Base-by-base conservation (phyloP, 202 grass and related monocot genomes). In the Panicum virgatum region DNA sequence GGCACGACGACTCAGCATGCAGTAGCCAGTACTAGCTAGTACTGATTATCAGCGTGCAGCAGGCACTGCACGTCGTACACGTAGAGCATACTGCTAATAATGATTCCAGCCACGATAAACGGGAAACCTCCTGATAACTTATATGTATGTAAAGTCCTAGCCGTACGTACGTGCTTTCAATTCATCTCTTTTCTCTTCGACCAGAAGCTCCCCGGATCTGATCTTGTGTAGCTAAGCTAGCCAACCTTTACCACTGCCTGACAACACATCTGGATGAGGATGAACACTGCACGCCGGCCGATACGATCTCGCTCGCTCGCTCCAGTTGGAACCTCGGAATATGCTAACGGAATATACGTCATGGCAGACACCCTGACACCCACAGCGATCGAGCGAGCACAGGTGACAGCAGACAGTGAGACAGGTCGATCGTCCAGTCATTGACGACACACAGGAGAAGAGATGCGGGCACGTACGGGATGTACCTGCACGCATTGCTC, bases 301-400 rank as follows among this genome's bases (percentile, higher is more conserved):
- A n/a, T n/a, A n/a, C n/a, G 14, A 62, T 18, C 18, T 46, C 32
- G 44, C 12, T 5, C 4, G 30, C 30, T 30, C 29, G n/a, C 9
- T 26, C 22, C 53, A 8, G 53, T 25, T 37, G 62, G 62, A 77
- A 68, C 72, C 83, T 80, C 58, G 59, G 61, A 86, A 75, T 53
- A 44, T 73, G 76, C 76, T 73, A 85, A 48, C 69, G 72, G 48
- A 58, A n/a, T 19, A n/a, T 59, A 68, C 63, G n/a, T 64, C 54
- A 62, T 62, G 54, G 13, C 68, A 38, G 58, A 10, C 56, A n/a
- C n/a, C n/a, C n/a, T n/a, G n/a, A n/a, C n/a, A 39, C 38, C 38
- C 38, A 9, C 39, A 40, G 39, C 39, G 5, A 39, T n/a, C 38
- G 12, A 46, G 11, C 13, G 4, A 46, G 3, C 27, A 67, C 60